A percentile compares a stretch with the other conserved stretches of the same genome.
phyloP scores from a whole-genome alignment of 306 rosid genomes.

The Adenanthera pavonina region DNA sequence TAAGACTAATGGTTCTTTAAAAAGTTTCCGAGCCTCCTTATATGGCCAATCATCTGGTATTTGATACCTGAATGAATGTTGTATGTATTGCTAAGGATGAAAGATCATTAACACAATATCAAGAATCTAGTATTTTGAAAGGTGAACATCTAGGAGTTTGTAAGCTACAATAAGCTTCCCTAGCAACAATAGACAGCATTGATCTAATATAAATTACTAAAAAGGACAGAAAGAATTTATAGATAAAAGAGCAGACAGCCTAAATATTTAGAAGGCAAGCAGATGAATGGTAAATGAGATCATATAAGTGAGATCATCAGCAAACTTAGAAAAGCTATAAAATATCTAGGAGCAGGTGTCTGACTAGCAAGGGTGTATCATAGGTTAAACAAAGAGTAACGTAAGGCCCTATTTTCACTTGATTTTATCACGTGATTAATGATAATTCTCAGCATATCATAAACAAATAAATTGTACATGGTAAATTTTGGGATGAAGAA shows the following conservation, averaged over 20 bases:
- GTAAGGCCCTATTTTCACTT: constrained; percentile 20
- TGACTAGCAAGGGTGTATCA: constrained; percentile 2
- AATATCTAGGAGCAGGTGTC: constrained; percentile 28
- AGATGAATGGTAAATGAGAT: background rate
- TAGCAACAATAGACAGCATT: constrained; percentile 1
- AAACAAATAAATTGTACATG: background rate
- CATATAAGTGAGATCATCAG: constrained; percentile 26
- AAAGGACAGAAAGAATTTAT: background rate
- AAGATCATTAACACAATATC: constrained; percentile 18
- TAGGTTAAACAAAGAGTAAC: constrained; percentile 27
- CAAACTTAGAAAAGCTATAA: constrained; percentile 12
- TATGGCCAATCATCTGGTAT: constrained; percentile 93
- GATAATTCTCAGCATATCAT: background rate
- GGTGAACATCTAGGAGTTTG: constrained; percentile 7
- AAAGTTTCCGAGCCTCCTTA: constrained; percentile 86
- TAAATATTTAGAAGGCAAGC: constrained; percentile 28
- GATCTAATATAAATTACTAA: constrained; percentile 12
- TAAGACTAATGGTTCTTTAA: constrained; percentile 78
- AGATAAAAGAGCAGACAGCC: constrained; percentile 1
- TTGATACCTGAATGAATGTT: constrained; percentile 70
- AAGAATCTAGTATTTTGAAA: constrained; percentile 16
- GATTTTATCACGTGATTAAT: background rate
- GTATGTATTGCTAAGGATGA: constrained; percentile 20
- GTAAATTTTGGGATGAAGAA: background rate
- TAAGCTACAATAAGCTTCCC: constrained; percentile 7